These are phyloP conservation scores for Pichia kudriavzevii DNA, from an alignment of 1,139 yeast genomes.

Conservation along the genomic window DNA sequence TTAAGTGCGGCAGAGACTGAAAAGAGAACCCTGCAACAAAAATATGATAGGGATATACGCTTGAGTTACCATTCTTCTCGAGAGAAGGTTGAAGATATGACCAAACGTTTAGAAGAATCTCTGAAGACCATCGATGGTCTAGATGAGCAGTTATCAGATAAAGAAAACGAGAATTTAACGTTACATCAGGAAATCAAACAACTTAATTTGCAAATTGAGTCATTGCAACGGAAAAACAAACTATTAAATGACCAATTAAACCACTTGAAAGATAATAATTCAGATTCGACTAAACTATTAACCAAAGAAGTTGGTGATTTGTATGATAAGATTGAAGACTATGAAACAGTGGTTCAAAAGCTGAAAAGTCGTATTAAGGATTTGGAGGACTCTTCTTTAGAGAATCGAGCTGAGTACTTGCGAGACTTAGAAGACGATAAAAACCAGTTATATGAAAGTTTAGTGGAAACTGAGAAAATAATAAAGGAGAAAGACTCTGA, in stretches of 20 bases:
- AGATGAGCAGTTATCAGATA: conserved; percentile 6
- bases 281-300: conserved; percentile 7
- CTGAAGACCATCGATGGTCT: conserved; percentile 11
- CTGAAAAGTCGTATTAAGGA: conserved; percentile 4
- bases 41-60: conserved; percentile 8
- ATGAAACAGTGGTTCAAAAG: conserved; percentile 6
- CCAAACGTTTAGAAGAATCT: conserved; percentile 11
- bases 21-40: conserved; percentile 12
- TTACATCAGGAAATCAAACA: conserved; percentile 6
- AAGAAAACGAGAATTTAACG: conserved; percentile 5
- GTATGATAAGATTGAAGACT: conserved; percentile 8
- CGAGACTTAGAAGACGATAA: conserved; percentile 13
- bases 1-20: conserved; percentile 19
- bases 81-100: conserved; percentile 10
- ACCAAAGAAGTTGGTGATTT: conserved; percentile 13
- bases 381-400: conserved; percentile 6
- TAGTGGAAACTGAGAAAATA: conserved; percentile 3
- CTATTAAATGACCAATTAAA: conserved; percentile 1
- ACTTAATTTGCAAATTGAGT: conserved; percentile 7
- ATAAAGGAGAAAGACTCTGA: conserved; percentile 7
- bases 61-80: conserved; percentile 7
- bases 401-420: conserved; percentile 11
- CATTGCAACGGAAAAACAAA: conserved; percentile 5
- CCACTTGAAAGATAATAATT: conserved; percentile 2
- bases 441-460: conserved; percentile 9